Evolutionary conservation across 2,329 filamentous ascomycete genomes (phyloP).

Genomic region (Diplodia mutila): DNA sequence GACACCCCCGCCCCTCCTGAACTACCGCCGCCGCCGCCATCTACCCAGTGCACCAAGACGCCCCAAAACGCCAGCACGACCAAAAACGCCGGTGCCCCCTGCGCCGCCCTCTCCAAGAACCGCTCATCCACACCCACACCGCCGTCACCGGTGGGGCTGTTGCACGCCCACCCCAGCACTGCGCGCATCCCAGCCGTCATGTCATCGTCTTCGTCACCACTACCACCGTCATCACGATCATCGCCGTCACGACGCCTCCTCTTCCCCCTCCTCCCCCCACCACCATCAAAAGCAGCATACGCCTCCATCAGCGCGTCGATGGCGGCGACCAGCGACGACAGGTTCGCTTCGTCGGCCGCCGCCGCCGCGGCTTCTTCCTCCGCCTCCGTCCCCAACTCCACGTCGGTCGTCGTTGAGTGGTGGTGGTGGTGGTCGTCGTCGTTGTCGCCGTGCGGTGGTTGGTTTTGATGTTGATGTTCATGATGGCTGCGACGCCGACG

Average conservation of each 20-base stretch:
- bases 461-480: too few relatives aligned
- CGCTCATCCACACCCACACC: background rate
- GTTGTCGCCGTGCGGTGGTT: too few relatives aligned
- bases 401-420: background rate
- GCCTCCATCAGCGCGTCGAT: background rate
- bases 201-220: background rate
- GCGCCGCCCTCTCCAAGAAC: background rate
- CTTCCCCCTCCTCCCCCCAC: background rate
- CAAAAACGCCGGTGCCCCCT: constrained; percentile 4
- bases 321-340: background rate
- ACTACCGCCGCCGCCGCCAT: background rate
- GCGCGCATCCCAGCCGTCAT: background rate
- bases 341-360: background rate
- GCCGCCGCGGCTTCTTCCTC: background rate
- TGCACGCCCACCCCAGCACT: background rate
- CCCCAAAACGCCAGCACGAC: constrained; percentile 20
- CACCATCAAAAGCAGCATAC: background rate
- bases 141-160: background rate
- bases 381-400: background rate
- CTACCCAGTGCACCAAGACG: constrained; percentile 20
- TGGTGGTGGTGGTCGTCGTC: background rate
- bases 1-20: background rate
- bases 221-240: too few relatives aligned
- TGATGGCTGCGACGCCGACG: too few relatives aligned
- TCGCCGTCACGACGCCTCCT: too few relatives aligned